Base-by-base conservation (phyloP, 83 land plant genomes). In the Picea abies region DNA sequence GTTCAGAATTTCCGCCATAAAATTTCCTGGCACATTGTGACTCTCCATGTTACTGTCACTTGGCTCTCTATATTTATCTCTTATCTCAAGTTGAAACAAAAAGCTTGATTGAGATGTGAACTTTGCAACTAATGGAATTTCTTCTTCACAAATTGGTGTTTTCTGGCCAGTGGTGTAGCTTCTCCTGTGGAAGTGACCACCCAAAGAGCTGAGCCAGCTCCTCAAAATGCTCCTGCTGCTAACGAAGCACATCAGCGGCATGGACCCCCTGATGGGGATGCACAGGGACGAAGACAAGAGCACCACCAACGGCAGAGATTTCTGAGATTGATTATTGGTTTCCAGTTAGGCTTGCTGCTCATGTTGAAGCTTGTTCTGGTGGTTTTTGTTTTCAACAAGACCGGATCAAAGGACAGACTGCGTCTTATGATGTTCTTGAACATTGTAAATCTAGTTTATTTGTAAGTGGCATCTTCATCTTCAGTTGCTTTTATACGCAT, bases 381-480 rank as follows among this genome's bases (percentile, higher is more conserved):
- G 39, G 91, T 97, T 11, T 95, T 95, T 80, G 80, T 97, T 52
- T 90, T 95, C 85, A 94, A 90, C 86, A 98, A 95, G 89, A 95
- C 94, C 86, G 99, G 99, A 64, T 97, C 98, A 29, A 92, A 84
- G 79, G 95, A 90, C 63, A 88, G 92, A 78, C 88, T 97, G 29
- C 62, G 90, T 73, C 84, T 94, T 26, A 93, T 97, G 25, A 81
- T 97, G 82, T 79, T 92, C 71, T 84, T 70, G 73, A 70, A 70
- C 73, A 32, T 93, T 81, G 99, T 98, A 68, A 76, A 83, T 25
- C 68, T 95, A 70, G 85, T 95, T 65, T 97, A 97, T 75, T 80
- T 96, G 98, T 96, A 89, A 96, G 96, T 84, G 60, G n/a, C 12
- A 10, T 69, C 29, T 19, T 65, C 20, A 49, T n/a, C 14, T 79